Conservation (phyloP, 2,329 filamentous ascomycete genomes). For the Tolypocladium inflatum region DNA sequence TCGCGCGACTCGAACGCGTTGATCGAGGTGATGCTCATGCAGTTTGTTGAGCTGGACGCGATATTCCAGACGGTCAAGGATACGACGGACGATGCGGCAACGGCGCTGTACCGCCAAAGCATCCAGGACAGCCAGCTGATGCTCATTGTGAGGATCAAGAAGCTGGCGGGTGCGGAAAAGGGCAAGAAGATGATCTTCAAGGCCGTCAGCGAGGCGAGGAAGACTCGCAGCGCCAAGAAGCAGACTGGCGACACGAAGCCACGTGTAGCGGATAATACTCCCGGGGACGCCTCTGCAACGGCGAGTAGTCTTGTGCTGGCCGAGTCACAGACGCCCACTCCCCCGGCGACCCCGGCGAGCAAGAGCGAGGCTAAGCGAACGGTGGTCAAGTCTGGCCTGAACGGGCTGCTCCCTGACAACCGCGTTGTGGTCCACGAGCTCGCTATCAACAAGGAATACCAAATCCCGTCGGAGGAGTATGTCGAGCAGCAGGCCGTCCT, state of each 20-base stretch:
- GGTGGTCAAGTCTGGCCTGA: constrained; percentile 30
- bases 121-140: constrained; percentile 75
- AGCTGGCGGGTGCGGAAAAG: constrained; percentile 60
- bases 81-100: constrained; percentile 61
- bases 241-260: constrained; percentile 62
- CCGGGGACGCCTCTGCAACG: constrained; percentile 26
- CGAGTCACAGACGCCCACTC: constrained; percentile 41
- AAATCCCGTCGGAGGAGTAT: constrained; percentile 54
- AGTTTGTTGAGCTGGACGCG: constrained; percentile 75
- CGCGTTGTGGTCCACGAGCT: constrained; percentile 69
- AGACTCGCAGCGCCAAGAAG: constrained; percentile 53
- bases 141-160: constrained; percentile 71
- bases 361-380: constrained; percentile 27
- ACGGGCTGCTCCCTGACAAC: constrained; percentile 59
- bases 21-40: constrained; percentile 76
- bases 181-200: constrained; percentile 66
- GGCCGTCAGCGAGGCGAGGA: constrained; percentile 63
- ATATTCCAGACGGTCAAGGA: constrained; percentile 80
- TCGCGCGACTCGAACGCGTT: constrained; percentile 68
- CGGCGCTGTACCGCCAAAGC: constrained; percentile 68
- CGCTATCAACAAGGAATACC: constrained; percentile 69
- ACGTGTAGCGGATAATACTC: constrained; percentile 45
- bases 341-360: constrained; percentile 39
- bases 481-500: constrained; percentile 44
- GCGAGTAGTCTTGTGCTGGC: constrained; percentile 27